A percentile compares a stretch with the other conserved stretches of the same genome.
phyloP scores from a whole-genome alignment of 345 rosid genomes.

The Limnanthes douglasii region DNA sequence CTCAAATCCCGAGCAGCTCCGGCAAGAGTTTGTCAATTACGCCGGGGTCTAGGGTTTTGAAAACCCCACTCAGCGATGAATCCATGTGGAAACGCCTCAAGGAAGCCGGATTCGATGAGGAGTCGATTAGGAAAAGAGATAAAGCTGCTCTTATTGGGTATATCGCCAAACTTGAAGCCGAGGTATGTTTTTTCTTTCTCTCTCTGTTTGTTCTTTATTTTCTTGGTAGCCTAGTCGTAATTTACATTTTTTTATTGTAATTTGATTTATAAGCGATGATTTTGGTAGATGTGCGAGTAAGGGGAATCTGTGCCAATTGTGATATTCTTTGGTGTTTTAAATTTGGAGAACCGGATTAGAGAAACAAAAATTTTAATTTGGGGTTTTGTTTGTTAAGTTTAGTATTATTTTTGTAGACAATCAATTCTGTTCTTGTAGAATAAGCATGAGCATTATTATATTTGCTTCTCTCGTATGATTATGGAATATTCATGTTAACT shows the following conservation, averaged over 20 bases:
- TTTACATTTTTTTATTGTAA: too few relatives aligned
- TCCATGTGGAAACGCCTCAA: slow-evolving; percentile 65
- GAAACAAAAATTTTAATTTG: too few relatives aligned
- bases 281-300: too few relatives aligned
- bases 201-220: neutral
- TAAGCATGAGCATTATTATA: too few relatives aligned
- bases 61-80: slow-evolving; percentile 40
- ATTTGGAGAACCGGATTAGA: too few relatives aligned
- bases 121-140: slow-evolving; percentile 64
- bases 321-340: too few relatives aligned
- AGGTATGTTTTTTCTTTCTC: slow-evolving; percentile 27
- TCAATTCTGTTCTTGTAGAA: too few relatives aligned
- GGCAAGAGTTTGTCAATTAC: slow-evolving; percentile 22
- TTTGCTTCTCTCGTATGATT: too few relatives aligned
- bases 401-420: too few relatives aligned
- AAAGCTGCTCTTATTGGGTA: slow-evolving; percentile 82
- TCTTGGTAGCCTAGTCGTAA: slow-evolving; percentile 7
- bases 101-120: slow-evolving; percentile 88
- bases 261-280: neutral
- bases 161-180: slow-evolving; percentile 80
- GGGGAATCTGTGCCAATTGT: too few relatives aligned
- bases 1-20: slow-evolving; percentile 22
- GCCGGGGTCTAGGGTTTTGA: slow-evolving; percentile 55
- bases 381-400: too few relatives aligned
- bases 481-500: too few relatives aligned